A percentile compares a stretch with the other conserved stretches of the same genome.
phyloP scores from a whole-genome alignment of 2,329 filamentous ascomycete genomes.

The Coniosporium tulheliwenetii region DNA sequence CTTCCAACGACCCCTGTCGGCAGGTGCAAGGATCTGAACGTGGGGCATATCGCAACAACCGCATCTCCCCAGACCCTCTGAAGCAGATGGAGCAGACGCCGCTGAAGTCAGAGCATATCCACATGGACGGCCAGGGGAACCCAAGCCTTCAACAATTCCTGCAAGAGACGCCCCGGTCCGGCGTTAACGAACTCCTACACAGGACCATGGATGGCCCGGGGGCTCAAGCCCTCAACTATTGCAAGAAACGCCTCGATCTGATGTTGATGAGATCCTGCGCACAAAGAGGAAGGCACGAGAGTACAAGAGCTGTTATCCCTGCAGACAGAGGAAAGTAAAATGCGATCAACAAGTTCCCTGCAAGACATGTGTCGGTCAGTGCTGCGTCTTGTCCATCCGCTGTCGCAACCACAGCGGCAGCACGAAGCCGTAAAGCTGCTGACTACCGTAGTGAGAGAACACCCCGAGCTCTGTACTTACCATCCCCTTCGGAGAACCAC shows the following conservation, averaged over 20 bases:
- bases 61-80: no score
- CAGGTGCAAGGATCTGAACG: no score
- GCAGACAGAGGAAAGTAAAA: constrained; percentile 27
- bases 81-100: no score
- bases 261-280: constrained; percentile 33
- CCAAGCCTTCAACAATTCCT: constrained; percentile 28
- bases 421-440: no score
- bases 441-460: constrained; percentile 17
- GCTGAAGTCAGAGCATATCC: no score
- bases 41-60: no score
- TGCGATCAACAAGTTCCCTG: constrained; percentile 32
- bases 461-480: constrained; percentile 31
- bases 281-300: constrained; percentile 34
- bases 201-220: constrained; percentile 33
- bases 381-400: not conserved
- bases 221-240: constrained; percentile 32
- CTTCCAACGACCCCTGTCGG: no score
- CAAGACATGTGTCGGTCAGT: constrained; percentile 30
- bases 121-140: constrained; percentile 33
- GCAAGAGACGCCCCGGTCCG: constrained; percentile 16
- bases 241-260: constrained; percentile 16
- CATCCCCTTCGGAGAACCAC: constrained; percentile 2
- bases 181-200: constrained; percentile 33
- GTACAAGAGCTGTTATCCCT: constrained; percentile 37
- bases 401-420: no score